phyloP scores from a whole-genome alignment of 106 monocot species.

The Gastrodia elata region DNA sequence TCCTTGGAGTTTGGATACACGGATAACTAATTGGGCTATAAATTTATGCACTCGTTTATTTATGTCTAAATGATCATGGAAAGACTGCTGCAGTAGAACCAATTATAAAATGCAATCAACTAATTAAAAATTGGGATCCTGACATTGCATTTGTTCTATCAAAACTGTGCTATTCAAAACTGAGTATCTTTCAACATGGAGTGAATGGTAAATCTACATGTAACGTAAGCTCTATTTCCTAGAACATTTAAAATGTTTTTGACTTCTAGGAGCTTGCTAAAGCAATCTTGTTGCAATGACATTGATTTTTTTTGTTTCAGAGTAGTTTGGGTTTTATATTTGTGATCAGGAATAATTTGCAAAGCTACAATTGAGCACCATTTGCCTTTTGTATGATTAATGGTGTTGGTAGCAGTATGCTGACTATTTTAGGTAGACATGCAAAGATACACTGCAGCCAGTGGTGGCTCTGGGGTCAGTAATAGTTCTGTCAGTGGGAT shows the following conservation, averaged over 20 bases:
- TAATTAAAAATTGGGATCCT: not conserved
- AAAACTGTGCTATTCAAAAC: not conserved
- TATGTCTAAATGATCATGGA: not conserved
- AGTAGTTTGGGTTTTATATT: not conserved
- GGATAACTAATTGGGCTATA: not conserved
- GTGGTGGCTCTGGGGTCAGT: conserved; percentile 41
- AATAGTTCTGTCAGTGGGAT: conserved; percentile 32
- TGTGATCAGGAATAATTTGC: not conserved
- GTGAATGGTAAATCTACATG: not conserved
- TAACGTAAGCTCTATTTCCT: not conserved
- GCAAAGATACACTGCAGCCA: conserved; percentile 71
- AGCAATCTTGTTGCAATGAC: not conserved
- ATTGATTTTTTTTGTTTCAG: not conserved
- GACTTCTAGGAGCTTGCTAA: not conserved
- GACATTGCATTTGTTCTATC: not conserved
- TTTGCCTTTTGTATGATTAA: not conserved
- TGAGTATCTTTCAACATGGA: not conserved
- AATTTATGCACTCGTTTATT: not conserved
- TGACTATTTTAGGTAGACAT: conserved; percentile 53
- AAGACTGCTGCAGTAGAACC: not conserved
- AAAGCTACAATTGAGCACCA: not conserved
- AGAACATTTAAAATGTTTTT: not conserved
- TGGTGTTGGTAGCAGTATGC: conserved; percentile 42
- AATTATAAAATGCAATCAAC: not conserved
- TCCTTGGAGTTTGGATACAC: not conserved